Conservation (phyloP, 2,329 filamentous ascomycete genomes). For the Diaporthe australafricana region DNA sequence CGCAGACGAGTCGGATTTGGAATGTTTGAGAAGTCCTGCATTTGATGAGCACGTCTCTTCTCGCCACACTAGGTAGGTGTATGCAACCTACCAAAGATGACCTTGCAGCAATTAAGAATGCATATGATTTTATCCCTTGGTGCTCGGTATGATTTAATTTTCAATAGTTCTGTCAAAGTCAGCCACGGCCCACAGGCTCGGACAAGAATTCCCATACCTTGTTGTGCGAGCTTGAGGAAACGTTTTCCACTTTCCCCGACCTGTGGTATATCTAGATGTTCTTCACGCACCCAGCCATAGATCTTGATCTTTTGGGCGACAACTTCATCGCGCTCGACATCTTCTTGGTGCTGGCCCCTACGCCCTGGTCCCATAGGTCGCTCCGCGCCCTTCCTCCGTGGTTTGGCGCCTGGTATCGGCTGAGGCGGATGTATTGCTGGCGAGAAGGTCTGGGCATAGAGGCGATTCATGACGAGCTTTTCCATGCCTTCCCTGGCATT, state of each 20-base stretch:
- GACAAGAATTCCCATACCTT: slow-evolving; percentile 66
- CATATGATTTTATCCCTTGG: slow-evolving; percentile 98
- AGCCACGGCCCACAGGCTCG: slow-evolving; percentile 11
- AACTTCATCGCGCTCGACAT: slow-evolving; percentile 96
- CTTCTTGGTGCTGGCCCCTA: slow-evolving; percentile 95
- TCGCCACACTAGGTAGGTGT: background rate
- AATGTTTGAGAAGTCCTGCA: slow-evolving; percentile 85
- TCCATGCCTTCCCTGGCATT: slow-evolving; percentile 99
- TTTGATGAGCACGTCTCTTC: background rate
- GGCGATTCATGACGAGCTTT: slow-evolving; percentile 97
- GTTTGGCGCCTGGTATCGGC: slow-evolving; percentile 75
- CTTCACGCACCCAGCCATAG: slow-evolving; percentile 93
- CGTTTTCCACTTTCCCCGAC: slow-evolving; percentile 87
- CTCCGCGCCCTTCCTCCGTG: slow-evolving; percentile 76
- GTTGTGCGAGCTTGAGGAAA: slow-evolving; percentile 89
- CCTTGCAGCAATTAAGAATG: slow-evolving; percentile 98
- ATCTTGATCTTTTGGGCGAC: slow-evolving; percentile 96
- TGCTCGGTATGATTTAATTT: slow-evolving; percentile 97
- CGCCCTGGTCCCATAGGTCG: slow-evolving; percentile 82
- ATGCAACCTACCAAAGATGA: slow-evolving; percentile 93
- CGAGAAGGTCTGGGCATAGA: slow-evolving; percentile 96
- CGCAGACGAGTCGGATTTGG: slow-evolving; percentile 92
- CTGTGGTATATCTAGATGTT: slow-evolving; percentile 91
- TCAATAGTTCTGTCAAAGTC: slow-evolving; percentile 79
- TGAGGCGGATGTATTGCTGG: slow-evolving; percentile 89